Evolutionary conservation across 2,329 filamentous ascomycete genomes (phyloP), one percentile per base, ranked within the genome.

Genomic region (Curvularia spicifera): DNA sequence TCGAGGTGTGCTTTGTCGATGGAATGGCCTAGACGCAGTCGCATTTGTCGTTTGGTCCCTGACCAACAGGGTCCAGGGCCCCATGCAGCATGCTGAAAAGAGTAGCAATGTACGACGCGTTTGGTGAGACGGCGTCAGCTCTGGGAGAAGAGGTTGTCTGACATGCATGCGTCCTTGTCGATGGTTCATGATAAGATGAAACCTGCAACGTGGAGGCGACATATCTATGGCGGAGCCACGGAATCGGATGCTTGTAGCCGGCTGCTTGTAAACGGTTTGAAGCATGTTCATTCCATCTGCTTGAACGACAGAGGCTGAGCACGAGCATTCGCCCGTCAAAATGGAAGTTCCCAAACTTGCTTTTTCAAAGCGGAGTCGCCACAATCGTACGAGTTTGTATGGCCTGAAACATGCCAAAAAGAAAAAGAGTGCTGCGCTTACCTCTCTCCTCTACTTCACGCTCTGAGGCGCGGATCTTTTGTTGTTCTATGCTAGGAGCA

Each of bases 401-500:
- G 47, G 56, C 61, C 47, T 51, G 52, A 56, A 51, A 53, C 59
- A 54, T 35, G 60, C 54, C 61, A 20, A 56, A 60, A 12, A 35
- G 33, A 35, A 56, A 60, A 12, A 60, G 53, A 46, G 35, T 58
- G 40, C 37, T 45, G 24, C 68, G 46, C 77, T 75, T 89, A 78
- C 89, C 88, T 75, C 89, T 86, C 54, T 85, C 83, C 63, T 84
- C 80, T 64, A 97, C 82, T 71, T 96, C 91, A 55, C 85, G 85
- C 65, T 88, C 83, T 42, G 89, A 84, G 39, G 88, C 88, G 15
- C 85, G 83, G 56, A 90, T 81, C 75, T 91, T 91, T 63, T 91
- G 85, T 73, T 91, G 83, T 74, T 93, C 89, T 22, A 90, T 85
- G 59, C 83, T 86, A 18, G 90, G 87, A 7, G 93, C 91, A 68